phyloP scores from a whole-genome alignment of 2,329 filamentous ascomycete species.

The Alternaria sp. region DNA sequence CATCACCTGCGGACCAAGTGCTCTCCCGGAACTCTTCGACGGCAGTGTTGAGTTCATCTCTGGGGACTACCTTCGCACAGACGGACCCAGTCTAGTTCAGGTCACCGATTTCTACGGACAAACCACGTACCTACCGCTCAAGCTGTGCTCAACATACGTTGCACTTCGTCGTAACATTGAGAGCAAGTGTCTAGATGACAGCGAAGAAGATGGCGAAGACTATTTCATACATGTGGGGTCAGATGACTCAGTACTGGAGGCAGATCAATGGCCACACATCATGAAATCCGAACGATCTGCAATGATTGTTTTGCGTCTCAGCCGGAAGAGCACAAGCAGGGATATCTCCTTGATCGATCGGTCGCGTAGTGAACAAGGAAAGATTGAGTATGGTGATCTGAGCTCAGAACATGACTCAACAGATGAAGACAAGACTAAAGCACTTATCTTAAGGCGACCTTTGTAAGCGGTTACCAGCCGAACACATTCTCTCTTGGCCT shows the following conservation, averaged over 20 bases:
- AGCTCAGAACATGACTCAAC: neutral
- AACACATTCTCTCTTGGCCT: neutral
- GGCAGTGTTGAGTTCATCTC: neutral
- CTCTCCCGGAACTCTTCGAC: neutral
- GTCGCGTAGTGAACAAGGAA: neutral
- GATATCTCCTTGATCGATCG: neutral
- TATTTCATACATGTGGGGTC: neutral
- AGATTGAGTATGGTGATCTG: neutral
- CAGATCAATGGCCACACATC: neutral
- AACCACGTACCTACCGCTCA: neutral
- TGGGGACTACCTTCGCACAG: neutral
- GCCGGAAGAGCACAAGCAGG: neutral
- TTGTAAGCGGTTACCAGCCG: neutral
- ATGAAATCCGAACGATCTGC: neutral
- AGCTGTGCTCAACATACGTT: neutral
- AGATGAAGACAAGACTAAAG: neutral
- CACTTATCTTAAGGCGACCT: neutral
- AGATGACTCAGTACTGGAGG: neutral
- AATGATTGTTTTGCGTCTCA: neutral
- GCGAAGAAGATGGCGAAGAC: neutral
- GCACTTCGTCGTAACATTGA: neutral
- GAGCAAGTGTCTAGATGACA: neutral
- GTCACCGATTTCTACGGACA: neutral
- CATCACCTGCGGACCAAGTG: neutral
- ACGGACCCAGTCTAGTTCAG: neutral